Evolutionary conservation across 208 protist genomes (phyloP).

Genomic region (Acanthamoeba triangularis): DNA sequence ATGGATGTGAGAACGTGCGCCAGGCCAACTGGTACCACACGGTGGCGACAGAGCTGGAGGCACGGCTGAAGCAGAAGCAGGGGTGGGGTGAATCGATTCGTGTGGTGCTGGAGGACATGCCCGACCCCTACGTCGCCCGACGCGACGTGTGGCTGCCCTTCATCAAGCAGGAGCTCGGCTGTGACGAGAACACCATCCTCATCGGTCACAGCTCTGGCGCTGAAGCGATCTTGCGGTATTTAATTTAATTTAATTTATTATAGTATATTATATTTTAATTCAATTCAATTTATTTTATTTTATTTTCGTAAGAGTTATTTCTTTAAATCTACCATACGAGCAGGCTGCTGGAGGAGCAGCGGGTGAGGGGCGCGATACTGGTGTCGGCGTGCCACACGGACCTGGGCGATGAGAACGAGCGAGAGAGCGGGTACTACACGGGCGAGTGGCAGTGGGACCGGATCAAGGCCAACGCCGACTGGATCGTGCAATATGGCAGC

Average conservation of each 20-base stretch:
- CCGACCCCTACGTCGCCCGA: slow-evolving; percentile 1
- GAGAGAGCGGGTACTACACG: slow-evolving; percentile 54
- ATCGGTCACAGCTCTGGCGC: slow-evolving; percentile 27
- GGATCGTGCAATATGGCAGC: slow-evolving; percentile 18
- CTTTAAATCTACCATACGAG: background rate
- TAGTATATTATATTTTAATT: background rate
- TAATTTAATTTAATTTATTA: background rate
- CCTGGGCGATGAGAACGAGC: slow-evolving; percentile 1
- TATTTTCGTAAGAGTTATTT: too few species aligned
- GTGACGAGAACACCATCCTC: slow-evolving; percentile 10
- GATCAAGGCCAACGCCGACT: slow-evolving; percentile 7
- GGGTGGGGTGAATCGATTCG: background rate
- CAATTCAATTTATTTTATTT: background rate
- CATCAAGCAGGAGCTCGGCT: slow-evolving; percentile 33
- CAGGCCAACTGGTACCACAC: slow-evolving; percentile 35
- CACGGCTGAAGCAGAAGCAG: background rate
- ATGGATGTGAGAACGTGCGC: background rate
- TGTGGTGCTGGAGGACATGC: slow-evolving; percentile 31
- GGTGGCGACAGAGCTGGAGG: background rate
- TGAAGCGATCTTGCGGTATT: background rate
- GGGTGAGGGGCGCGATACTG: slow-evolving; percentile 1
- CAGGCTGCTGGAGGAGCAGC: slow-evolving; percentile 44
- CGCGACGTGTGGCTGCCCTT: slow-evolving; percentile 43
- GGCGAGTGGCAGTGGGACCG: slow-evolving; percentile 38
- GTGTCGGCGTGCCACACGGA: slow-evolving; percentile 42